A percentile compares a stretch with the other conserved stretches of the same genome.
phyloP scores from a whole-genome alignment of 163 green algal species.

The Chlorella variabilis region DNA sequence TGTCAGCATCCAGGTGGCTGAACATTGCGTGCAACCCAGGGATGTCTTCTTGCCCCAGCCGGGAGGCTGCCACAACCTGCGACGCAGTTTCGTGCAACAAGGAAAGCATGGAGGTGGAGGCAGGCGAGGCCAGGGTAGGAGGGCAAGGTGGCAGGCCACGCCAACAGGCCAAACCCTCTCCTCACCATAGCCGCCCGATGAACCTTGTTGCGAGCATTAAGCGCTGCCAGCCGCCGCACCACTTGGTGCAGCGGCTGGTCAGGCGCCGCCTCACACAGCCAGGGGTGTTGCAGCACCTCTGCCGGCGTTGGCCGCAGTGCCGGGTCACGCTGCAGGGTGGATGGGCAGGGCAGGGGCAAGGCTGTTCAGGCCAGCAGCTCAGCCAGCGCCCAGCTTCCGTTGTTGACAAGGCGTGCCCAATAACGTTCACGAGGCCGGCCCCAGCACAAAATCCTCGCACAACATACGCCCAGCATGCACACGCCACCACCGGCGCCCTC shows the following conservation, averaged over 20 bases:
- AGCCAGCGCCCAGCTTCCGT: too few relatives aligned
- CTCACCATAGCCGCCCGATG: slow-evolving; percentile 43
- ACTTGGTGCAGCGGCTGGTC: slow-evolving; percentile 30
- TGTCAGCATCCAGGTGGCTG: slow-evolving; percentile 51
- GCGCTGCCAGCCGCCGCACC: slow-evolving; percentile 23
- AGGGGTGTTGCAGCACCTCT: slow-evolving; percentile 55
- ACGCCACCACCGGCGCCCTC: too few relatives aligned
- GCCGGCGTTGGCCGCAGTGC: slow-evolving; percentile 65
- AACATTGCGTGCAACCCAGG: slow-evolving; percentile 50
- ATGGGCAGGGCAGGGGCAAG: not conserved
- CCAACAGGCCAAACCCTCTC: not conserved
- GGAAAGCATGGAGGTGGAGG: not conserved
- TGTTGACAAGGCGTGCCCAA: too few relatives aligned
- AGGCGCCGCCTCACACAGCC: slow-evolving; percentile 26
- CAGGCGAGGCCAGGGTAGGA: not conserved
- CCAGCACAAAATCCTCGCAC: too few relatives aligned
- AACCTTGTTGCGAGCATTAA: slow-evolving; percentile 39
- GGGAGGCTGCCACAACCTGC: not conserved
- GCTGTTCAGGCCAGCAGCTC: too few relatives aligned
- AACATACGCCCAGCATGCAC: too few relatives aligned
- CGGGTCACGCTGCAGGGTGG: slow-evolving; percentile 58
- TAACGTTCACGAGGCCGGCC: too few relatives aligned
- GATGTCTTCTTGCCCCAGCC: slow-evolving; percentile 5
- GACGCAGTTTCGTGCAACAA: not conserved
- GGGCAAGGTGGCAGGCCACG: not conserved